These are phyloP conservation scores for Gremmenia infestans DNA, from an alignment of 2,329 filamentous ascomycete species.

Conservation along the genomic window DNA sequence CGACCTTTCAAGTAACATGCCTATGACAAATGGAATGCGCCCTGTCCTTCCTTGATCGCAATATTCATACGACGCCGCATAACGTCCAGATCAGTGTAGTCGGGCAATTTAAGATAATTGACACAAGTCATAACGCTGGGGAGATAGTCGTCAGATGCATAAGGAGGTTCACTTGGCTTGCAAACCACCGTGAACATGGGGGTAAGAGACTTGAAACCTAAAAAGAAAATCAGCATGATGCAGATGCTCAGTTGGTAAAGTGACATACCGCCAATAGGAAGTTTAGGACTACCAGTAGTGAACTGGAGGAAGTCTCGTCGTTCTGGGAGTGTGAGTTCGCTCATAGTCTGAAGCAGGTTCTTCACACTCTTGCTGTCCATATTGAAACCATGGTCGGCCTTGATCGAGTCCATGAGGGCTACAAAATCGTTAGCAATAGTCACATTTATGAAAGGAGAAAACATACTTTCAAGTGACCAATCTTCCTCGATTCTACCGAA, in stretches of 20 bases:
- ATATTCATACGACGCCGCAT: slow-evolving; percentile 74
- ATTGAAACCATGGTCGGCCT: slow-evolving; percentile 97
- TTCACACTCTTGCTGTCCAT: slow-evolving; percentile 96
- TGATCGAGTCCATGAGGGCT: slow-evolving; percentile 97
- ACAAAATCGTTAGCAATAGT: slow-evolving; percentile 12
- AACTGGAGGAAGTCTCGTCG: slow-evolving; percentile 95
- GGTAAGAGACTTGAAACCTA: slow-evolving; percentile 93
- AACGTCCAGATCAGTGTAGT: slow-evolving; percentile 76
- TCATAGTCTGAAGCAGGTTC: slow-evolving; percentile 93
- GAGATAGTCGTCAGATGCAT: slow-evolving; percentile 93
- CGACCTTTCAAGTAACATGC: slow-evolving; percentile 14
- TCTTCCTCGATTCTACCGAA: slow-evolving; percentile 93
- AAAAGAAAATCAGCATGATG: slow-evolving; percentile 30
- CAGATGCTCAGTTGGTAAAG: not conserved
- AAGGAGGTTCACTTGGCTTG: slow-evolving; percentile 94
- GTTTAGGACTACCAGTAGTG: slow-evolving; percentile 94
- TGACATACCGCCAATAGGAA: slow-evolving; percentile 88
- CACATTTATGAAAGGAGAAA: not conserved
- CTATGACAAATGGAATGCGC: slow-evolving; percentile 92
- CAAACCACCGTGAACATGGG: slow-evolving; percentile 99
- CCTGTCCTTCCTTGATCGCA: slow-evolving; percentile 92
- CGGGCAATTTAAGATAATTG: slow-evolving; percentile 96
- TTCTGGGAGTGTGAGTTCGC: slow-evolving; percentile 67
- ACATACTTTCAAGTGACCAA: slow-evolving; percentile 94
- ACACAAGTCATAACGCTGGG: slow-evolving; percentile 99